These are phyloP conservation scores for Candida smagusa DNA, from an alignment of 1,139 yeast genomes.

Conservation along the genomic window DNA sequence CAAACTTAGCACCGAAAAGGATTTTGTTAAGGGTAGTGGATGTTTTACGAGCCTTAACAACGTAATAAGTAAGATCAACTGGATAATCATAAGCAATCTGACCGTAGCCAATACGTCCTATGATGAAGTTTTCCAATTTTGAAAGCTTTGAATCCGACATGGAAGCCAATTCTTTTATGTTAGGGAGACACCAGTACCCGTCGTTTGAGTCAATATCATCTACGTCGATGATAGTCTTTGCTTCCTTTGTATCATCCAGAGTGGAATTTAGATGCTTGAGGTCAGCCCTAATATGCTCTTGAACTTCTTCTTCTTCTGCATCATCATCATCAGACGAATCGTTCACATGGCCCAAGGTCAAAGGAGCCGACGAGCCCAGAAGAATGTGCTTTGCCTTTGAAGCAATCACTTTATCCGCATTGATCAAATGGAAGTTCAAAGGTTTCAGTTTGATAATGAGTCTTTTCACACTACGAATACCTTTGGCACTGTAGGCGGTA, in stretches of 20 bases:
- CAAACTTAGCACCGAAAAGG: constrained; percentile 39
- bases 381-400: constrained; percentile 32
- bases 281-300: neutral
- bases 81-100: constrained; percentile 69
- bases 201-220: constrained; percentile 17
- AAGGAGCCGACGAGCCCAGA: constrained; percentile 11
- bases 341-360: constrained; percentile 17
- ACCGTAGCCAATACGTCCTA: constrained; percentile 76
- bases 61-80: constrained; percentile 58
- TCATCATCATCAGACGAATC: constrained; percentile 20
- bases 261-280: neutral
- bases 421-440: constrained; percentile 39
- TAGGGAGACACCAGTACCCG: constrained; percentile 83
- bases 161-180: constrained; percentile 50
- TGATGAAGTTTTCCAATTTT: constrained; percentile 61
- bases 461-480: constrained; percentile 27
- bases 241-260: constrained; percentile 1
- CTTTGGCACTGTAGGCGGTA: constrained; percentile 8
- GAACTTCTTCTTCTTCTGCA: constrained; percentile 15
- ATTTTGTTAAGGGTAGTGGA: constrained; percentile 21
- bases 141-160: constrained; percentile 51
- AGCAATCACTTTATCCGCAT: constrained; percentile 41
- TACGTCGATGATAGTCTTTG: constrained; percentile 3
- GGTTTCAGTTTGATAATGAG: constrained; percentile 43
- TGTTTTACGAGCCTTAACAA: constrained; percentile 29